A percentile compares a stretch with the other conserved stretches of the same genome.
phyloP scores from a whole-genome alignment of 1,139 yeast species.

The Yamadazyma trypodendri region DNA sequence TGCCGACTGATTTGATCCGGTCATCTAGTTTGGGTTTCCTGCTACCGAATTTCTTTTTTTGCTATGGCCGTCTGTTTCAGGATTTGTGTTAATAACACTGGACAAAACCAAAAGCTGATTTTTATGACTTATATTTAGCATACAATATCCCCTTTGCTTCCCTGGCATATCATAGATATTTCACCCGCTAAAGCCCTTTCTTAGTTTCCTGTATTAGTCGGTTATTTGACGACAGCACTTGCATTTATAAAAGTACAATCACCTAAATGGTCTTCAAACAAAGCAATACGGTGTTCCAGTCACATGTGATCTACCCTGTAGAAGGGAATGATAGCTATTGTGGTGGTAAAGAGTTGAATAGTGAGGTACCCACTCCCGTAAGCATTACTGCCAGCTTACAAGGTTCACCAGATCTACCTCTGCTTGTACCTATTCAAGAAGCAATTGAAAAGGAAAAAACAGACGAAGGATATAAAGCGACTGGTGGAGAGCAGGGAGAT shows the following conservation, averaged over 20 bases:
- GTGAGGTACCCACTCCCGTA: no score
- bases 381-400: no score
- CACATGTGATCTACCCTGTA: neutral
- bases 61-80: neutral
- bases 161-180: neutral
- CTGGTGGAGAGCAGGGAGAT: neutral
- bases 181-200: no score
- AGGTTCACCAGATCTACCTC: no score
- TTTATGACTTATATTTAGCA: neutral
- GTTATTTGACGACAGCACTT: no score
- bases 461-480: neutral
- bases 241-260: neutral
- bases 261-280: neutral
- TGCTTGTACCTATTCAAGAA: neutral
- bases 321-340: neutral
- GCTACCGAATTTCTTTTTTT: neutral
- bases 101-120: neutral
- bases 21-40: neutral
- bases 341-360: no score
- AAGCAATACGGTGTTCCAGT: neutral
- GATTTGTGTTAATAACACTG: neutral
- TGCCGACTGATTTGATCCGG: slow-evolving; percentile 10
- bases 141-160: neutral
- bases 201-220: no score
- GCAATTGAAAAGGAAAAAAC: neutral